Conservation (phyloP, 768 basidiomycete species). For the Leccinum aurantiacum region DNA sequence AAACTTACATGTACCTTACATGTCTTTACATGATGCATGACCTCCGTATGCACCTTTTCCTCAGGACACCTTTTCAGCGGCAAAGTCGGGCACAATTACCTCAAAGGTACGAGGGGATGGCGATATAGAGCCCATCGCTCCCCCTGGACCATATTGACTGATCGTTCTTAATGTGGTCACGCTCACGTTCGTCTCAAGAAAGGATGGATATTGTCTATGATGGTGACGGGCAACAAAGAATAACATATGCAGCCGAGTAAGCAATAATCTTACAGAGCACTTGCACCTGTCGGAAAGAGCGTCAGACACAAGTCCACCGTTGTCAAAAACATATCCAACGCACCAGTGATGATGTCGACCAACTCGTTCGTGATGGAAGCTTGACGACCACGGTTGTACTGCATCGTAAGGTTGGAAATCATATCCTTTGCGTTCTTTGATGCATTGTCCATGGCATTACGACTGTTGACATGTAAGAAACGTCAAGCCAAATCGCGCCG, state of each 20-base stretch:
- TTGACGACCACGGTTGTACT: constrained; percentile 99
- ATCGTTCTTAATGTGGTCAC: neutral
- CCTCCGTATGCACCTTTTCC: constrained; percentile 19
- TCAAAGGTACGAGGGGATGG: constrained; percentile 1
- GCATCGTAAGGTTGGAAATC: constrained; percentile 84
- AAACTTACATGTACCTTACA: constrained; percentile 41
- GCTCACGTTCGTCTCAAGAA: constrained; percentile 3
- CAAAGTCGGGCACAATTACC: neutral
- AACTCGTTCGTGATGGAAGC: constrained; percentile 96
- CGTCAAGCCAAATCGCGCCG: no score
- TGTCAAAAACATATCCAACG: constrained; percentile 22
- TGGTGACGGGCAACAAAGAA: constrained; percentile 5
- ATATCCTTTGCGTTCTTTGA: constrained; percentile 98
- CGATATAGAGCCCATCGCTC: neutral
- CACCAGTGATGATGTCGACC: constrained; percentile 90
- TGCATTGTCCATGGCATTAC: constrained; percentile 99
- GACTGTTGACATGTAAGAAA: constrained; percentile 38
- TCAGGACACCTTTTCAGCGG: neutral
- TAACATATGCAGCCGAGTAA: constrained; percentile 16
- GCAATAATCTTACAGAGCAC: constrained; percentile 41
- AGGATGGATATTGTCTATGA: constrained; percentile 23
- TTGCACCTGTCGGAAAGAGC: constrained; percentile 40
- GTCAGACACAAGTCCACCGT: constrained; percentile 1
- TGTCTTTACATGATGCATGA: constrained; percentile 31
- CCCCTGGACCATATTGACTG: neutral